Evolutionary conservation across 495 filamentous ascomycete species (phyloP).

Genomic region (Copromyces sp.): DNA sequence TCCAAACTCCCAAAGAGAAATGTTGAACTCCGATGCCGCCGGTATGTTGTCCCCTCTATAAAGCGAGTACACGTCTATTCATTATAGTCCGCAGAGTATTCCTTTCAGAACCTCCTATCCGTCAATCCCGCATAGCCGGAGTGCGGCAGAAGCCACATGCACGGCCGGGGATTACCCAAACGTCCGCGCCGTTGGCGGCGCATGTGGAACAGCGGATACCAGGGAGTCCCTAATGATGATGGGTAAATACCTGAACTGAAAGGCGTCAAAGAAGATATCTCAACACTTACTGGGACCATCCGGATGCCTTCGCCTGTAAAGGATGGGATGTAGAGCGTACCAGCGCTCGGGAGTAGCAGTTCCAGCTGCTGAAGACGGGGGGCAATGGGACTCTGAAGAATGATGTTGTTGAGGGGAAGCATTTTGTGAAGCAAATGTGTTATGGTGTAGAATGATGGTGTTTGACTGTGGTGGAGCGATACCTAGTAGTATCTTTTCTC

Average conservation of each 20-base stretch:
- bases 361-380: background rate
- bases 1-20: background rate
- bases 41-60: background rate
- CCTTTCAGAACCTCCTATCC: background rate
- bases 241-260: background rate
- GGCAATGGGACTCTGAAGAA: background rate
- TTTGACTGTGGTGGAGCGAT: background rate
- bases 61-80: background rate
- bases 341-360: background rate
- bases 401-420: background rate
- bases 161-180: constrained; percentile 41
- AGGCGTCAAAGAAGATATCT: background rate
- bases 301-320: background rate
- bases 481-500: background rate
- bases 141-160: constrained; percentile 37
- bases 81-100: background rate
- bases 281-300: constrained; percentile 2
- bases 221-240: constrained; percentile 10
- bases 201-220: constrained; percentile 23
- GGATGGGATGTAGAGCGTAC: background rate
- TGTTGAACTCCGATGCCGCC: background rate
- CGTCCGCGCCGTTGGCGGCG: constrained; percentile 34
- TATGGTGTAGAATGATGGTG: background rate
- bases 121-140: constrained; percentile 5
- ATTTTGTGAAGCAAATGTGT: background rate